Conservation (phyloP, 208 protist genomes). For the Phytomonas sp. region DNA sequence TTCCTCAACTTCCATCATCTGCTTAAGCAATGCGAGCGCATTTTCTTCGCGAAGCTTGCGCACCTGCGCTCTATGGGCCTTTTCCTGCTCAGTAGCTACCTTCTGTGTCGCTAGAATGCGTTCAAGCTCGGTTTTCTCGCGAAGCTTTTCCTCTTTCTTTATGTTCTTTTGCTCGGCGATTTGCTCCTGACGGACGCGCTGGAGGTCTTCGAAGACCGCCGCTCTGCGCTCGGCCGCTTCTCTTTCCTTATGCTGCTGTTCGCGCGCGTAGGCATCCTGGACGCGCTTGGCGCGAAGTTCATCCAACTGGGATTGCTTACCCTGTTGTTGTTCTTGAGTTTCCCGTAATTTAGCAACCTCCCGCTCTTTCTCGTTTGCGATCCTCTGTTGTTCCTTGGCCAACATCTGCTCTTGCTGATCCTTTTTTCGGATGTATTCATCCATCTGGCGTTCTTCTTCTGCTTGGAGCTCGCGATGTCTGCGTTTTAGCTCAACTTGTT, state of each 20-base stretch:
- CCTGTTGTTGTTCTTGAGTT: constrained; percentile 84
- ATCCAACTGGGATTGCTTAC: constrained; percentile 89
- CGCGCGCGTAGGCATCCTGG: constrained; percentile 81
- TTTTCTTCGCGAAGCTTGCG: constrained; percentile 73
- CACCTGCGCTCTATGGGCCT: constrained; percentile 38
- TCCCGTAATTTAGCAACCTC: constrained; percentile 85
- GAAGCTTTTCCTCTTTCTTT: constrained; percentile 41
- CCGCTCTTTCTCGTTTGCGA: constrained; percentile 80
- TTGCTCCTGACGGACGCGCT: constrained; percentile 65
- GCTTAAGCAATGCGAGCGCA: constrained; percentile 70
- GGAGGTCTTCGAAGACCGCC: constrained; percentile 67
- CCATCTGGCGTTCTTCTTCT: constrained; percentile 86
- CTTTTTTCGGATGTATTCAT: constrained; percentile 80
- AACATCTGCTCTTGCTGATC: constrained; percentile 81
- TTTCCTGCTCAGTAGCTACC: constrained; percentile 69
- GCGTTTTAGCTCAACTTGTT: constrained; percentile 89
- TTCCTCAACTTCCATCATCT: constrained; percentile 91
- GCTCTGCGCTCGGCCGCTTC: constrained; percentile 51
- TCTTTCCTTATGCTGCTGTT: constrained; percentile 72
- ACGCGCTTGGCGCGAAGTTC: constrained; percentile 85
- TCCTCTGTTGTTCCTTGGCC: constrained; percentile 76
- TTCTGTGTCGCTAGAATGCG: constrained; percentile 80
- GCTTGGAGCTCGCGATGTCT: constrained; percentile 54
- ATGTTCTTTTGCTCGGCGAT: constrained; percentile 64
- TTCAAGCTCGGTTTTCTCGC: constrained; percentile 83